Evolutionary conservation across 2,329 filamentous ascomycete species (phyloP).

Genomic region (Furcasterigmium furcatum): DNA sequence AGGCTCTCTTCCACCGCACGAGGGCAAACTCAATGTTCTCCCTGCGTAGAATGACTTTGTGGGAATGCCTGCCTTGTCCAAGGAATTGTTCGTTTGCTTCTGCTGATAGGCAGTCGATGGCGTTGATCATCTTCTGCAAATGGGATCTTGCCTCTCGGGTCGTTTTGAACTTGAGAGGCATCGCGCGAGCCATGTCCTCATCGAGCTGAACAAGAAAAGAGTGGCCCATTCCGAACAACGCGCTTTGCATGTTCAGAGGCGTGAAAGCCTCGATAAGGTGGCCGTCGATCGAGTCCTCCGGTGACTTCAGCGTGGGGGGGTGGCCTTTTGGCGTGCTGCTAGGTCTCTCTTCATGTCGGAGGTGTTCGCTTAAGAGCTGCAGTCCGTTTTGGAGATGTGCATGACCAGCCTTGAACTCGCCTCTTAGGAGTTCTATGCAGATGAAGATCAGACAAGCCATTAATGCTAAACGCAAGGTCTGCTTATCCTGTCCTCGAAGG

Average conservation of each 20-base stretch:
- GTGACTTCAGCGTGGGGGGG: no score
- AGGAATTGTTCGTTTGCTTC: not conserved
- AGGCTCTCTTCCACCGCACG: no score
- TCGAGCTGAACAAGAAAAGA: no score
- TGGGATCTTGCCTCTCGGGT: no score
- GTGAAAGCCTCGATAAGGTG: conserved; percentile 39
- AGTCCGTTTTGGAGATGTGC: conserved; percentile 40
- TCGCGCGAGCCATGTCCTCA: no score
- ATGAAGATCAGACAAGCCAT: conserved; percentile 33
- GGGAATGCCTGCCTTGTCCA: no score
- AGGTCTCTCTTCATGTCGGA: no score
- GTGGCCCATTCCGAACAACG: no score
- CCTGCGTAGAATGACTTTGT: no score
- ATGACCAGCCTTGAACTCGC: conserved; percentile 29
- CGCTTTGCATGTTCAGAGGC: conserved; percentile 20
- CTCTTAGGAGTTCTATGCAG: conserved; percentile 28
- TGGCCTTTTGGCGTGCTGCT: not conserved
- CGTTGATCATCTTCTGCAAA: not conserved
- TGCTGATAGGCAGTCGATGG: conserved; percentile 21
- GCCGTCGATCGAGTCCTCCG: conserved; percentile 32
- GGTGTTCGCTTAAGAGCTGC: conserved; percentile 25
- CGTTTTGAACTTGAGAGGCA: no score
- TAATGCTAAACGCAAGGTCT: conserved; percentile 30
- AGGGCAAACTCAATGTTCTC: no score
- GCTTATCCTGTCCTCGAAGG: conserved; percentile 17